Percentiles rank a stretch among this genome's conserved stretches.
These are phyloP conservation scores for Tetrahymena thermophila DNA, from an alignment of 73 alveolate genomes.

Conservation along the genomic window DNA sequence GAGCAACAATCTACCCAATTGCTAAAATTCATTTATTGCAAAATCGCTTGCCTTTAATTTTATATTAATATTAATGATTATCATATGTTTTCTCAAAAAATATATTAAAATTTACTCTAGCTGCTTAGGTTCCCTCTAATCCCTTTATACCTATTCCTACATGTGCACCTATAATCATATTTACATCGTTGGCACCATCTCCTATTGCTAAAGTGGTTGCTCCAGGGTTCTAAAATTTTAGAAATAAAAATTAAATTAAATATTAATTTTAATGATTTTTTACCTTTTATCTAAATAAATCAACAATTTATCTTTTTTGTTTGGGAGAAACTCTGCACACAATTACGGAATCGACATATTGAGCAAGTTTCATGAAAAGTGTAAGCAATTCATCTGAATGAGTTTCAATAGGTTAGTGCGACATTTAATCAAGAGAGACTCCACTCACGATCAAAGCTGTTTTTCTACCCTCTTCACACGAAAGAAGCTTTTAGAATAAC, in stretches of 20 bases:
- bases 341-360: conserved; percentile 61
- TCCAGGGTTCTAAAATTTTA: conserved; percentile 36
- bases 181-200: conserved; percentile 84
- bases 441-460: conserved; percentile 50
- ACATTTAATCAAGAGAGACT: conserved; percentile 18
- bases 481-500: not conserved
- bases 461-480: not conserved
- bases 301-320: conserved; percentile 77
- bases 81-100: not conserved
- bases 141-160: conserved; percentile 86
- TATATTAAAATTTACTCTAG: conserved; percentile 43
- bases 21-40: conserved; percentile 69
- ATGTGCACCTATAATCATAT: conserved; percentile 81
- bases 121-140: conserved; percentile 82
- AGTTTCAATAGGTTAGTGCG: not conserved
- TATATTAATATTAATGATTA: not conserved
- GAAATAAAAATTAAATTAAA: too few species aligned
- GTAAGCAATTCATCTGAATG: not conserved
- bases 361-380: conserved; percentile 55
- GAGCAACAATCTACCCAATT: conserved; percentile 68
- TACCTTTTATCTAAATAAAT: conserved; percentile 20
- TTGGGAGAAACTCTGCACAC: conserved; percentile 92
- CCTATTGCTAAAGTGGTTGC: conserved; percentile 73
- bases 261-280: too few species aligned
- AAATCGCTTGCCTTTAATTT: conserved; percentile 60